Evolutionary conservation across 2,329 filamentous ascomycete species (phyloP).

Genomic region (Bipolaris sorokiniana): DNA sequence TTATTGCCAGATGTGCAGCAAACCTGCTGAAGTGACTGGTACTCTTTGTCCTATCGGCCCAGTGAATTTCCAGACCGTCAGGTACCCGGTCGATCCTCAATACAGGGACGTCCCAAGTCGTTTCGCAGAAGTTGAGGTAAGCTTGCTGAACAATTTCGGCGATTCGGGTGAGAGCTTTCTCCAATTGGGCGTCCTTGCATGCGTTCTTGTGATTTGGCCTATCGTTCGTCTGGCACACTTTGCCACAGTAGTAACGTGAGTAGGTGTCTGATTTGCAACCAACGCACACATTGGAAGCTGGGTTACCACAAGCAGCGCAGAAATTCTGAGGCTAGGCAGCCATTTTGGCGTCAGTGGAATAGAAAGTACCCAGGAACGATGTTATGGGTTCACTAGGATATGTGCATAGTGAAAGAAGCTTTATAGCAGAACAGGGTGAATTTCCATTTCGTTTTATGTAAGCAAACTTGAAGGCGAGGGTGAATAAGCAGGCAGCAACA

Average conservation of each 20-base stretch:
- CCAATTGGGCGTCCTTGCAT: neutral
- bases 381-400: neutral
- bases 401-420: neutral
- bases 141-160: constrained; percentile 4
- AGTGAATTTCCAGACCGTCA: neutral
- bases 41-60: neutral
- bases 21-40: constrained; percentile 1
- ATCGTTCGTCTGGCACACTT: neutral
- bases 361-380: no score
- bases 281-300: constrained; percentile 3
- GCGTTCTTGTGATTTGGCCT: constrained; percentile 5
- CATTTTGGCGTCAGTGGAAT: neutral
- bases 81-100: neutral
- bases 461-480: neutral
- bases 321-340: neutral
- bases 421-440: neutral
- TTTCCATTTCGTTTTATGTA: neutral
- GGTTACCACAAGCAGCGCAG: neutral
- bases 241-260: no score
- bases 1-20: neutral
- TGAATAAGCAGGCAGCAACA: neutral
- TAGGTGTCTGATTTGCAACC: neutral
- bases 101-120: constrained; percentile 5
- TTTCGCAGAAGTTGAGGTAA: constrained; percentile 14
- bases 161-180: neutral